Percentiles rank a stretch among this genome's conserved stretches.
These are phyloP conservation scores for Malassezia sp. DNA, from an alignment of 1,284 basidiomycete species.

Conservation along the genomic window DNA sequence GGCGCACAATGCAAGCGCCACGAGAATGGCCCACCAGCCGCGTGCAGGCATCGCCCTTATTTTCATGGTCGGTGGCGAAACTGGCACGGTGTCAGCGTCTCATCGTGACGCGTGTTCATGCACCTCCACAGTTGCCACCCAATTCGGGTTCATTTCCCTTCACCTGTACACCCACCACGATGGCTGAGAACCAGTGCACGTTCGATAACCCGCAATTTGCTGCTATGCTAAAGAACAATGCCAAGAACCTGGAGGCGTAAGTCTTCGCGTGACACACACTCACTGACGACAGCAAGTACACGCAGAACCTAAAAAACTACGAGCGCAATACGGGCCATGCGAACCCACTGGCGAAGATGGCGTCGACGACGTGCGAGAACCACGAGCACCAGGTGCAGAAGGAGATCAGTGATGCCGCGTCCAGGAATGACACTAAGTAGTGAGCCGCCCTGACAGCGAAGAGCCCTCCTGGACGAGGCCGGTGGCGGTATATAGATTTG, in stretches of 20 bases:
- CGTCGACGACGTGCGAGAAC: constrained; percentile 54
- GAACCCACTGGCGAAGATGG: neutral
- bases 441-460: no score
- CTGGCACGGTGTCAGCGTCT: no score
- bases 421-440: no score
- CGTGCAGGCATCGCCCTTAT: no score
- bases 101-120: no score
- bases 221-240: neutral
- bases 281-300: constrained; percentile 12
- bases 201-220: neutral
- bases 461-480: no score
- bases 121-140: neutral
- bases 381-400: constrained; percentile 44
- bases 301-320: constrained; percentile 12
- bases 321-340: constrained; percentile 14
- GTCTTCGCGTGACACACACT: no score
- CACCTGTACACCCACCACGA: neutral
- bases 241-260: constrained; percentile 11
- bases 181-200: constrained; percentile 1
- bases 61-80: no score
- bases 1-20: no score
- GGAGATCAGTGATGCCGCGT: no score
- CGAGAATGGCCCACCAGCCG: no score
- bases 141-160: neutral
- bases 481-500: no score